A percentile compares a stretch with the other conserved stretches of the same genome.
phyloP scores from a whole-genome alignment of 2,329 filamentous ascomycete species.

The Sordariomycetes sp. region DNA sequence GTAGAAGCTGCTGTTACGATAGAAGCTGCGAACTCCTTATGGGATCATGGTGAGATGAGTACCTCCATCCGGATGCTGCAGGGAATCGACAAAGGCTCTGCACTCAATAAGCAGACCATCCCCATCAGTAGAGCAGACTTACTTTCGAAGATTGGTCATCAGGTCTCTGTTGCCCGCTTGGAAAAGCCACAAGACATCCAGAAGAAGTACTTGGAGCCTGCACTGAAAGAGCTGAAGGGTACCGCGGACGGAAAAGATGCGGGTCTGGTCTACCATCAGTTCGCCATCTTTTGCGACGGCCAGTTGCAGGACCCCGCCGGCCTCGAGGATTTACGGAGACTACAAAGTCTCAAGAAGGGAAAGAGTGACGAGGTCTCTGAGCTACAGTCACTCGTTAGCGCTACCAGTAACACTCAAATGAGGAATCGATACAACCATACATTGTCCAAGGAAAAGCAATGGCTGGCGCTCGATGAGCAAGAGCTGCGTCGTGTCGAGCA shows the following conservation, averaged over 20 bases:
- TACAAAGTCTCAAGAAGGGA: constrained; percentile 68
- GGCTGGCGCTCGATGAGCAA: constrained; percentile 82
- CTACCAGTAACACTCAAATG: constrained; percentile 40
- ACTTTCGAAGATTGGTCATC: constrained; percentile 78
- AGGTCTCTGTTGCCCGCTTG: constrained; percentile 79
- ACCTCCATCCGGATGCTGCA: constrained; percentile 86
- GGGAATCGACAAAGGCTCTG: constrained; percentile 50
- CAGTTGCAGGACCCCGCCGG: constrained; percentile 83
- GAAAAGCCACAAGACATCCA: constrained; percentile 90
- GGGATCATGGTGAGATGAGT: constrained; percentile 87
- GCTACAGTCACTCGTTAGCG: constrained; percentile 51
- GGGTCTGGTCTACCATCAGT: constrained; percentile 86
- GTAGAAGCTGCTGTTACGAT: constrained; percentile 70
- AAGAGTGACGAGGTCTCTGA: constrained; percentile 75
- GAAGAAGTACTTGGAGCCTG: constrained; percentile 73
- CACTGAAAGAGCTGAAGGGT: constrained; percentile 70
- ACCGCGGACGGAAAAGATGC: constrained; percentile 61
- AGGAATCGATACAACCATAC: constrained; percentile 50
- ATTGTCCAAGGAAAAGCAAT: constrained; percentile 67
- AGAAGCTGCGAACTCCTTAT: constrained; percentile 82
- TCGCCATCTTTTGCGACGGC: constrained; percentile 89
- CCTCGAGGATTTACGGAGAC: constrained; percentile 72
- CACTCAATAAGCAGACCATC: constrained; percentile 60
- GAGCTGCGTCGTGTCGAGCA: constrained; percentile 74
- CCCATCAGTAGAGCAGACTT: constrained; percentile 67